These are phyloP conservation scores for Scopulariopsis brevicaulis DNA, from an alignment of 2,329 filamentous ascomycete species.

Conservation along the genomic window DNA sequence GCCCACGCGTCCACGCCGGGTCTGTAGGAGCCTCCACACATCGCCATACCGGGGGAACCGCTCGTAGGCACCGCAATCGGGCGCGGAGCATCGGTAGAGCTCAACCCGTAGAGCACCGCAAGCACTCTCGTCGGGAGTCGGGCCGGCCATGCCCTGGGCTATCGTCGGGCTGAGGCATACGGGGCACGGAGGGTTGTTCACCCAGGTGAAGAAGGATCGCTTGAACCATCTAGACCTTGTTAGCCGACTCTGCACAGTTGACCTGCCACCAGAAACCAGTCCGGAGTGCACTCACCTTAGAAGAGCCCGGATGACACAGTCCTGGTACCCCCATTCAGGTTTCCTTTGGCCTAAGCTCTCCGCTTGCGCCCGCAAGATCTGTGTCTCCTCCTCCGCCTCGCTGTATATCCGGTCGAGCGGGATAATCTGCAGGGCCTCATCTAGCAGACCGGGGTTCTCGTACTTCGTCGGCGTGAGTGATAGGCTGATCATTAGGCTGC, in stretches of 20 bases:
- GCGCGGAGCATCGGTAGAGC: slow-evolving; percentile 74
- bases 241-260: neutral
- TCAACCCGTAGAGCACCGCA: slow-evolving; percentile 82
- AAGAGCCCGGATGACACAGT: slow-evolving; percentile 84
- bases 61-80: slow-evolving; percentile 66
- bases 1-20: slow-evolving; percentile 72
- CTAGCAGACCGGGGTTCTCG: slow-evolving; percentile 88
- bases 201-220: slow-evolving; percentile 87
- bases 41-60: slow-evolving; percentile 92
- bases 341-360: slow-evolving; percentile 75
- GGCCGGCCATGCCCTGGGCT: slow-evolving; percentile 70
- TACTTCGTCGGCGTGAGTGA: slow-evolving; percentile 87
- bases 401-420: slow-evolving; percentile 85
- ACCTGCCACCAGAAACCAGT: neutral
- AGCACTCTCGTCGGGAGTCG: slow-evolving; percentile 79
- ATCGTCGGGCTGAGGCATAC: slow-evolving; percentile 75
- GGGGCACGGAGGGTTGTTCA: slow-evolving; percentile 86
- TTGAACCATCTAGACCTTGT: slow-evolving; percentile 63
- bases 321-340: slow-evolving; percentile 93
- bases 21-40: slow-evolving; percentile 85
- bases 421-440: slow-evolving; percentile 79
- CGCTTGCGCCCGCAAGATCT: slow-evolving; percentile 78
- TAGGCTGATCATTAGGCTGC: slow-evolving; percentile 72
- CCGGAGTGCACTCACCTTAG: slow-evolving; percentile 52
- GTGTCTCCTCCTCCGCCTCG: slow-evolving; percentile 87